These are phyloP conservation scores for Saccharomyces mikatae DNA, from an alignment of 805 yeast species.

Conservation along the genomic window DNA sequence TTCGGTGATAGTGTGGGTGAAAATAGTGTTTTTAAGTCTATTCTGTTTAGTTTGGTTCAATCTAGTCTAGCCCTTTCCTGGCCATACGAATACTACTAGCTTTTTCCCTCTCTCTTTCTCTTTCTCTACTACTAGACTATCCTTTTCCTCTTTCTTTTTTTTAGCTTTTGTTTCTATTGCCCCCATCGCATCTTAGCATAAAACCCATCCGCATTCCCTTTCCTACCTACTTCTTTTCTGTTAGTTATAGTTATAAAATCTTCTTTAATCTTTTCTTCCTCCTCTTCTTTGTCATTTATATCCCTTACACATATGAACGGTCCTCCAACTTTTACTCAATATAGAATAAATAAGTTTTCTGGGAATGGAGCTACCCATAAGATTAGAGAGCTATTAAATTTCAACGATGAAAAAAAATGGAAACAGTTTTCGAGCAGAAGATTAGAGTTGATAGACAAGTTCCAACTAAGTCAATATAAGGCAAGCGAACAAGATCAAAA, in stretches of 20 bases:
- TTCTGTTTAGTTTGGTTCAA: background rate
- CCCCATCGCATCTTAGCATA: background rate
- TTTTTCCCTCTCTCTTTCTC: background rate
- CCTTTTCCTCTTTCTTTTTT: background rate
- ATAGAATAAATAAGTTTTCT: constrained; percentile 13
- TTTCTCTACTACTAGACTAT: background rate
- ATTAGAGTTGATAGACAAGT: constrained; percentile 76
- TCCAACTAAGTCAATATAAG: constrained; percentile 52
- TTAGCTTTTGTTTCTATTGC: background rate
- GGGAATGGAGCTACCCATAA: constrained; percentile 35
- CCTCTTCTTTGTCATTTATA: background rate
- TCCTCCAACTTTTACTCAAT: background rate
- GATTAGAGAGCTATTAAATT: constrained; percentile 49
- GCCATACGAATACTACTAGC: background rate
- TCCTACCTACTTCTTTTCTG: background rate
- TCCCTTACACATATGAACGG: background rate
- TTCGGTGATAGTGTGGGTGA: background rate
- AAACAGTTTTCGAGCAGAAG: constrained; percentile 84
- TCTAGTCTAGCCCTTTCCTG: background rate
- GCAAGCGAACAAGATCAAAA: constrained; percentile 90
- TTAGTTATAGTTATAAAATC: background rate
- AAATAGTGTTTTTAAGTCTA: background rate
- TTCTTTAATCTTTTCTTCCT: background rate
- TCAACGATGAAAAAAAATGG: constrained; percentile 80
- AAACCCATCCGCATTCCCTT: background rate